Percentiles rank a stretch among this genome's conserved stretches.
Conservation (phyloP, 805 yeast species). For the Lipomyces sp. region DNA sequence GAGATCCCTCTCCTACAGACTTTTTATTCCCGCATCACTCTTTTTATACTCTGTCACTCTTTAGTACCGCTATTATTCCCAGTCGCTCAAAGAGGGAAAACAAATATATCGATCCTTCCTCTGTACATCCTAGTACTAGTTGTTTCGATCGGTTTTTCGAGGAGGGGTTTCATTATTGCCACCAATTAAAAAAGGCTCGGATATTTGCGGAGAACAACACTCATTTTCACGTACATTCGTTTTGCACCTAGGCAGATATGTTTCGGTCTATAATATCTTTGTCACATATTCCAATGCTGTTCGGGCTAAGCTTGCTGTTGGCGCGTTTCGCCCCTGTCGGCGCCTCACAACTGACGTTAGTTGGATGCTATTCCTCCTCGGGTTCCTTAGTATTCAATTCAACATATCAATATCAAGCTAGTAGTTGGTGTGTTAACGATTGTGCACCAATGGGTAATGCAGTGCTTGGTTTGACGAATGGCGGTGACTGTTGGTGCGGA, state of each 20-base stretch:
- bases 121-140: not conserved
- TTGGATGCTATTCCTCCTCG: slow-evolving; percentile 52
- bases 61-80: not conserved
- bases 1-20: not conserved
- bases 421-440: slow-evolving; percentile 57
- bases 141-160: not conserved
- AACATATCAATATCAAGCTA: slow-evolving; percentile 61
- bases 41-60: not conserved
- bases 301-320: not conserved
- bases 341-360: slow-evolving; percentile 14
- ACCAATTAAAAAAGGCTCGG: not conserved
- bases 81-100: no score
- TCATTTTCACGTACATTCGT: not conserved
- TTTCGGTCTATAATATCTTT: not conserved
- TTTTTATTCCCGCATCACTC: not conserved
- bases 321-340: slow-evolving; percentile 5
- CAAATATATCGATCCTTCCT: not conserved
- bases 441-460: slow-evolving; percentile 55
- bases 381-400: slow-evolving; percentile 52
- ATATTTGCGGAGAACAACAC: not conserved
- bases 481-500: slow-evolving; percentile 72
- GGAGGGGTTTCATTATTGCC: not conserved
- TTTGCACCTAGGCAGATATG: not conserved
- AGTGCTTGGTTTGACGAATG: slow-evolving; percentile 56
- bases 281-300: not conserved